Percentiles rank a stretch among this genome's conserved stretches.
Evolutionary conservation across 2,329 filamentous ascomycete genomes (phyloP).

Genomic region (Volutella citrinella): DNA sequence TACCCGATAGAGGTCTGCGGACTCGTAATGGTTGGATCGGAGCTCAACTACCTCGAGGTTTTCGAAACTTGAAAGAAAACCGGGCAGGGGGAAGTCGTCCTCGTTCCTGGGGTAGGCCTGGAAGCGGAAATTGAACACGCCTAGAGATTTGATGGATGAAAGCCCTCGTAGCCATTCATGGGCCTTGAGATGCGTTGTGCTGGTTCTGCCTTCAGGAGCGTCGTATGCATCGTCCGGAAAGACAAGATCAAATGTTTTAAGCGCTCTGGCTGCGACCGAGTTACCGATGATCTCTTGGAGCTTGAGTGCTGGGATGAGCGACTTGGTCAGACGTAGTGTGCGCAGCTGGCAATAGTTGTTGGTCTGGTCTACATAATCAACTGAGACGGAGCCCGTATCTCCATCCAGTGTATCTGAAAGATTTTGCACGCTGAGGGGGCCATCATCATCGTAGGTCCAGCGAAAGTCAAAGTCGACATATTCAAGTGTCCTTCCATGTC

Average conservation of each 20-base stretch:
- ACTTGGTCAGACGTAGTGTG: constrained; percentile 25
- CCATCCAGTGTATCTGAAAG: constrained; percentile 15
- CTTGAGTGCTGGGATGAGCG: constrained; percentile 21
- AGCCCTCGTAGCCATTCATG: constrained; percentile 36
- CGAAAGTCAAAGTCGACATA: constrained; percentile 30
- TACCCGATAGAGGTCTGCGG: constrained; percentile 26
- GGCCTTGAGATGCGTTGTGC: constrained; percentile 26
- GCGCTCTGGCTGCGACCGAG: constrained; percentile 24
- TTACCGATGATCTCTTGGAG: constrained; percentile 22
- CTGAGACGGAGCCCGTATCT: constrained; percentile 9
- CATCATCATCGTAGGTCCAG: constrained; percentile 21
- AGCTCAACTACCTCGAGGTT: constrained; percentile 35
- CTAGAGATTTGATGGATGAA: constrained; percentile 30
- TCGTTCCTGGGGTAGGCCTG: constrained; percentile 24
- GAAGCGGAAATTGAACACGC: constrained; percentile 35
- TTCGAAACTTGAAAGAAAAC: constrained; percentile 35
- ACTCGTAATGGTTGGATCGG: constrained; percentile 28
- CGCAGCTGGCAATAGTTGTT: constrained; percentile 25
- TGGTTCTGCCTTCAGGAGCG: constrained; percentile 21
- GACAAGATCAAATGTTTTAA: constrained; percentile 34
- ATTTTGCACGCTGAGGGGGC: constrained; percentile 17
- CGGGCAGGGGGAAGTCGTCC: constrained; percentile 28
- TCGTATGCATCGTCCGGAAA: constrained; percentile 29
- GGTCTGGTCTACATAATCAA: constrained; percentile 8
- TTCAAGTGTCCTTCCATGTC: constrained; percentile 22